Evolutionary conservation across 768 basidiomycete genomes (phyloP).

Genomic region (Rhodosporidiobolus sp.): DNA sequence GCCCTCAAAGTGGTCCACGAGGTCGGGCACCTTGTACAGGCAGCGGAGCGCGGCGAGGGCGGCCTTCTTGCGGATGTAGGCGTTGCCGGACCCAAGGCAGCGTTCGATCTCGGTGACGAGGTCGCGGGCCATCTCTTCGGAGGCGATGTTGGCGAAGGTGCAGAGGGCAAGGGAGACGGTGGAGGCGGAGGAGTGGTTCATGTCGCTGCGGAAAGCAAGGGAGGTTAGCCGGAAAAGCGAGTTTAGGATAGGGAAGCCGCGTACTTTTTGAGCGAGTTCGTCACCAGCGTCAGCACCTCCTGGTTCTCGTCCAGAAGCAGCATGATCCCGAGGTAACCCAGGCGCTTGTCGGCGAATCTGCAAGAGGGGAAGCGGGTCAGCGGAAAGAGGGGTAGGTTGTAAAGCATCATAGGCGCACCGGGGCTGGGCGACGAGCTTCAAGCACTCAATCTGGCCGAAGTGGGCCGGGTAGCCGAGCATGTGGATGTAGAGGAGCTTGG

Average conservation of each 20-base stretch:
- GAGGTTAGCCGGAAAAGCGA: not conserved
- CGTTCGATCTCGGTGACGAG: slow-evolving; percentile 97
- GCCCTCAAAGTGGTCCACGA: slow-evolving; percentile 81
- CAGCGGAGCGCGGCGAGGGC: slow-evolving; percentile 91
- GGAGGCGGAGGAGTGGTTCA: slow-evolving; percentile 99
- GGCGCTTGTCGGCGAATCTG: slow-evolving; percentile 89
- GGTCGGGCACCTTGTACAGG: slow-evolving; percentile 92
- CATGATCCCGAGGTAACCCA: slow-evolving; percentile 98
- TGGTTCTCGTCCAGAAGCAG: slow-evolving; percentile 93
- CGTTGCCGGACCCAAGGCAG: slow-evolving; percentile 91
- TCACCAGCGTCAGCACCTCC: slow-evolving; percentile 93
- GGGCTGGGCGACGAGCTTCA: slow-evolving; percentile 59
- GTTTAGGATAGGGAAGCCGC: slow-evolving; percentile 16
- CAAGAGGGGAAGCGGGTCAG: slow-evolving; percentile 55
- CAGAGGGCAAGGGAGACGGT: slow-evolving; percentile 94
- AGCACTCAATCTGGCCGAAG: slow-evolving; percentile 97
- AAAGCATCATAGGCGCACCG: not conserved
- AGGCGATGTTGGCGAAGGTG: slow-evolving; percentile 97
- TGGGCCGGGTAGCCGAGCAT: slow-evolving; percentile 99
- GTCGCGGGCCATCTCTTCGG: slow-evolving; percentile 99
- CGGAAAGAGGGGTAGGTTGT: no score
- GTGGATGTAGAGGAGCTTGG: slow-evolving; percentile 95
- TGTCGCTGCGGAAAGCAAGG: slow-evolving; percentile 63
- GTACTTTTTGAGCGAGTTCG: slow-evolving; percentile 97
- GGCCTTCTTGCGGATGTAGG: slow-evolving; percentile 99